Evolutionary conservation across 1,139 yeast genomes (phyloP).

Genomic region (Chernovozyma sophiae-reginae): DNA sequence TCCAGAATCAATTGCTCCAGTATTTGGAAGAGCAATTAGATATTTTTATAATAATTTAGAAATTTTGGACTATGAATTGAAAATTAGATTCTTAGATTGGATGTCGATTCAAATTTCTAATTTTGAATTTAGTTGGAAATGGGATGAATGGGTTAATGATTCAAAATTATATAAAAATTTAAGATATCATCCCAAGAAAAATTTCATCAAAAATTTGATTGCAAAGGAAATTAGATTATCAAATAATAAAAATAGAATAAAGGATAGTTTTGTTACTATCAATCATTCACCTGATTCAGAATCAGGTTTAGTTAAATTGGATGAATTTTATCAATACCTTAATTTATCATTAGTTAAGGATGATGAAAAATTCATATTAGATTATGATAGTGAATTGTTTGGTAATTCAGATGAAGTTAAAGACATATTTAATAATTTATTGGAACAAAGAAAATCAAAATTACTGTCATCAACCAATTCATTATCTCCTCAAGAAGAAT

Average conservation of each 20-base stretch:
- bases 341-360: conserved; percentile 38
- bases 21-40: conserved; percentile 89
- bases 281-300: conserved; percentile 24
- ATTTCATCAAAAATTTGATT: conserved; percentile 73
- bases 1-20: conserved; percentile 91
- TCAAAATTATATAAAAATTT: conserved; percentile 30
- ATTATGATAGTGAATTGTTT: conserved; percentile 37
- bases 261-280: conserved; percentile 64
- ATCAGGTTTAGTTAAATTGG: conserved; percentile 25
- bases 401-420: conserved; percentile 27
- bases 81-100: conserved; percentile 81
- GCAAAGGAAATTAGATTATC: conserved; percentile 81
- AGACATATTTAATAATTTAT: conserved; percentile 25
- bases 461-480: conserved; percentile 14
- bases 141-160: conserved; percentile 89
- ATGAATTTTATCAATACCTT: conserved; percentile 64
- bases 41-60: conserved; percentile 69
- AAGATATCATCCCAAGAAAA: conserved; percentile 66
- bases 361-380: conserved; percentile 24
- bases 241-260: conserved; percentile 56
- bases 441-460: conserved; percentile 27
- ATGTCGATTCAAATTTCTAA: conserved; percentile 89
- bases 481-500: conserved; percentile 39
- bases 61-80: conserved; percentile 70
- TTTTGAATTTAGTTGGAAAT: conserved; percentile 95